phyloP scores from a whole-genome alignment of 768 basidiomycete species.

The Leucosporidium scottii region DNA sequence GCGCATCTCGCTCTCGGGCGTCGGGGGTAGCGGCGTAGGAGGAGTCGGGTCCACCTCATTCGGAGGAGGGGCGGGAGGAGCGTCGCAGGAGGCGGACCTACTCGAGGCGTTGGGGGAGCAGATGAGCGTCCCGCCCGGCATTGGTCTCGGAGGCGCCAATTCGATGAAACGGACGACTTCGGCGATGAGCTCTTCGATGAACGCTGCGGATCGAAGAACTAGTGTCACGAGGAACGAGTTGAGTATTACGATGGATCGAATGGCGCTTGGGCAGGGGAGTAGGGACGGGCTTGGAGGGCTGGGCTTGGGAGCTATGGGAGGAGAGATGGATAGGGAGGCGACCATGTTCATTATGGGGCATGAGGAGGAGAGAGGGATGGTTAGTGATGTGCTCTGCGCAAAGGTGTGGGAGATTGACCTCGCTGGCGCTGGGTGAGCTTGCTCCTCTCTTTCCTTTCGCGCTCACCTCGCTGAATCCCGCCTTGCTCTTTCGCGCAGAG shows the following conservation, averaged over 20 bases:
- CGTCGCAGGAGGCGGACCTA: not conserved
- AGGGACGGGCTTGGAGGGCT: not conserved
- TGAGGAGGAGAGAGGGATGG: conserved; percentile 22
- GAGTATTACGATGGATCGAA: conserved; percentile 59
- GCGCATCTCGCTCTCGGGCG: no score
- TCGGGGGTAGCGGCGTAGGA: not conserved
- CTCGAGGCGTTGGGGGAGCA: conserved; percentile 8
- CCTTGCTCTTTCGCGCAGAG: not conserved
- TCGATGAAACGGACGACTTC: not conserved
- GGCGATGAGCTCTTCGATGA: not conserved
- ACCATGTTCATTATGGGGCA: not conserved
- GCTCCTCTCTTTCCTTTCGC: not conserved
- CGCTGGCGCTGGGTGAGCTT: not conserved
- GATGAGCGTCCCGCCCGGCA: not conserved
- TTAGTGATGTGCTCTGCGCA: conserved; percentile 20
- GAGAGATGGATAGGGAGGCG: conserved; percentile 16
- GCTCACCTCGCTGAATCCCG: not conserved
- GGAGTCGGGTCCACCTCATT: not conserved
- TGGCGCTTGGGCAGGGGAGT: conserved; percentile 49
- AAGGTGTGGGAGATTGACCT: conserved; percentile 39
- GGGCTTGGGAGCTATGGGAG: conserved; percentile 3
- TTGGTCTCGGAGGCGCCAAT: not conserved
- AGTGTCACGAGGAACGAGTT: conserved; percentile 39
- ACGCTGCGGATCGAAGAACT: not conserved
- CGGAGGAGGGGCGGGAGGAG: not conserved